These are phyloP conservation scores for Capsella bursapastoris DNA, from an alignment of 345 rosid species.

Conservation along the genomic window DNA sequence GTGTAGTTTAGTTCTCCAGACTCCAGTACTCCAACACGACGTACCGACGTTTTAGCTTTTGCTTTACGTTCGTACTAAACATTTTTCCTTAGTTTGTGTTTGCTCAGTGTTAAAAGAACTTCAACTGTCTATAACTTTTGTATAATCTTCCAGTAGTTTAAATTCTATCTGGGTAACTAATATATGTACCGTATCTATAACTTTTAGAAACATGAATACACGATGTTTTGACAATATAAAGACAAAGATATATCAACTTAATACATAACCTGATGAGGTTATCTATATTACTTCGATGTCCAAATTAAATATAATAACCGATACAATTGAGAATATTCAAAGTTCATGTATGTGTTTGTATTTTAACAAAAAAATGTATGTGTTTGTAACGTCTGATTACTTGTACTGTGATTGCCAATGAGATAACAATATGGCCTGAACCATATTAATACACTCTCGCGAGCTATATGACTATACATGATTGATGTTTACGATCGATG, in stretches of 20 bases:
- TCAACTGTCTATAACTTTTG: not conserved
- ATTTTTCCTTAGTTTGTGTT: not conserved
- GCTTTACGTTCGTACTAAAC: not conserved
- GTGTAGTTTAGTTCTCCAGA: conserved; percentile 8
- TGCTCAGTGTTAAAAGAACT: not conserved
- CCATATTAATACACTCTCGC: too few species aligned
- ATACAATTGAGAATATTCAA: too few species aligned
- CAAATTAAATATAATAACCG: too few species aligned
- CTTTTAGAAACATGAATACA: too few species aligned
- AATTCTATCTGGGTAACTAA: not conserved
- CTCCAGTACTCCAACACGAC: conserved; percentile 1
- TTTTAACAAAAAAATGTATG: too few species aligned
- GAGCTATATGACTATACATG: too few species aligned
- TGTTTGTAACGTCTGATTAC: too few species aligned
- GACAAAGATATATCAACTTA: not conserved
- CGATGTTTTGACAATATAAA: not conserved
- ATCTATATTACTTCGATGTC: not conserved
- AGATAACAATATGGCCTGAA: not conserved
- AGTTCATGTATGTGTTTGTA: too few species aligned
- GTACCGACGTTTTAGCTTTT: conserved; percentile 5
- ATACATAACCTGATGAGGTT: not conserved
- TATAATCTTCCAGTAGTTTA: not conserved
- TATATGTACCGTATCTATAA: too few species aligned
- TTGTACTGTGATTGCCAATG: too few species aligned
- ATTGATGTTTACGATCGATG: too few species aligned